Conservation (phyloP, 1,284 basidiomycete genomes). For the Boletus semigastroideus region DNA sequence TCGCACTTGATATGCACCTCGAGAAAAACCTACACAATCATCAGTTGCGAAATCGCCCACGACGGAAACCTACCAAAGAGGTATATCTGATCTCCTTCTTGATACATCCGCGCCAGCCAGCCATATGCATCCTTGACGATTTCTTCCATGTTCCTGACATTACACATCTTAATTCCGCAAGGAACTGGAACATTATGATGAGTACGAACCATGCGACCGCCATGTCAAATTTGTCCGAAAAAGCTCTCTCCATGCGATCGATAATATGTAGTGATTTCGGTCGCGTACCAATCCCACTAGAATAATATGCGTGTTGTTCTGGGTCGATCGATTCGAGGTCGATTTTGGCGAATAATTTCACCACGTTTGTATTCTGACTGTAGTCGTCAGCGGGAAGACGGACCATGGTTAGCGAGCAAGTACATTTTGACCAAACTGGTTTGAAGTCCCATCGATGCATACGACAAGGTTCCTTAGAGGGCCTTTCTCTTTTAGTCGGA, state of each 20-base stretch:
- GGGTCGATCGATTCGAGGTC: constrained; percentile 16
- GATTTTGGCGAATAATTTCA: constrained; percentile 33
- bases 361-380: constrained; percentile 36
- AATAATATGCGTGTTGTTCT: constrained; percentile 35
- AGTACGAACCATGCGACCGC: constrained; percentile 25
- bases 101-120: constrained; percentile 41
- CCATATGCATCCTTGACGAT: constrained; percentile 36
- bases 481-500: constrained; percentile 1
- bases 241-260: constrained; percentile 21
- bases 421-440: constrained; percentile 28
- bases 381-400: constrained; percentile 4
- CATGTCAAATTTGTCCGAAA: constrained; percentile 19
- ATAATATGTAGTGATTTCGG: constrained; percentile 23
- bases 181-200: neutral
- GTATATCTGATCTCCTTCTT: constrained; percentile 40
- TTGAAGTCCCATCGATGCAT: constrained; percentile 33
- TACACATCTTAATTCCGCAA: neutral
- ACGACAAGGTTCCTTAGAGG: constrained; percentile 27
- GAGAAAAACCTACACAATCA: constrained; percentile 39
- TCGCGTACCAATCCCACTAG: constrained; percentile 40
- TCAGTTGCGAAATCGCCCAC: neutral
- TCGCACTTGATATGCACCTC: constrained; percentile 48
- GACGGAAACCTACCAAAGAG: constrained; percentile 37
- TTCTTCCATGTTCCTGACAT: constrained; percentile 27
- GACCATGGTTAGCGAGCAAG: neutral